Evolutionary conservation across 2,329 filamentous ascomycete genomes (phyloP).

Genomic region (Botrytis medusae): DNA sequence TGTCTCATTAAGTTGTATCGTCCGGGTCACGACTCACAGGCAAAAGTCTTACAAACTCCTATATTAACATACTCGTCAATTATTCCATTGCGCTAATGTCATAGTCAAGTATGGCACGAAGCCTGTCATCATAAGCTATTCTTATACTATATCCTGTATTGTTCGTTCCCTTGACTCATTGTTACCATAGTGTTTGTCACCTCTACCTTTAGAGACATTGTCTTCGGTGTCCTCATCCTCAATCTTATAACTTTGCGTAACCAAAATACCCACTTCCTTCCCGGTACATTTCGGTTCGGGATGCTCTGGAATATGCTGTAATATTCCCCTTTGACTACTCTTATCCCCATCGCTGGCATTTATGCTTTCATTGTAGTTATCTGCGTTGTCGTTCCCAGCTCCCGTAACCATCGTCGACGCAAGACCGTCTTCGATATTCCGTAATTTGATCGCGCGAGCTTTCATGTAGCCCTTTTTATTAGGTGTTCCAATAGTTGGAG

Average conservation of each 20-base stretch:
- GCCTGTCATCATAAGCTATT: neutral
- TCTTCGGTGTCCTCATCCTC: neutral
- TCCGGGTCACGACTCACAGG: neutral
- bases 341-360: slow-evolving; percentile 8
- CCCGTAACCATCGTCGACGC: neutral
- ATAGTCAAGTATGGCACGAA: neutral
- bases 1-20: neutral
- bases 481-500: neutral
- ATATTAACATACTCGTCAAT: neutral
- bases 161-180: slow-evolving; percentile 1
- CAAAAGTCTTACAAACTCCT: neutral
- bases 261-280: neutral
- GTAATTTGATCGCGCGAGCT: slow-evolving; percentile 4
- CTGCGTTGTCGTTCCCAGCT: neutral
- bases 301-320: neutral
- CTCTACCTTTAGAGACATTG: neutral
- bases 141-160: neutral
- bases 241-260: slow-evolving; percentile 9
- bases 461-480: slow-evolving; percentile 9
- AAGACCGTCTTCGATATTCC: slow-evolving; percentile 2
- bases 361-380: neutral
- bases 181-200: neutral
- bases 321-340: slow-evolving; percentile 9
- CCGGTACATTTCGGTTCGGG: too few relatives aligned
- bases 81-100: neutral